phyloP scores from a whole-genome alignment of 2,329 filamentous ascomycete genomes.

The Penicillium digitatum region DNA sequence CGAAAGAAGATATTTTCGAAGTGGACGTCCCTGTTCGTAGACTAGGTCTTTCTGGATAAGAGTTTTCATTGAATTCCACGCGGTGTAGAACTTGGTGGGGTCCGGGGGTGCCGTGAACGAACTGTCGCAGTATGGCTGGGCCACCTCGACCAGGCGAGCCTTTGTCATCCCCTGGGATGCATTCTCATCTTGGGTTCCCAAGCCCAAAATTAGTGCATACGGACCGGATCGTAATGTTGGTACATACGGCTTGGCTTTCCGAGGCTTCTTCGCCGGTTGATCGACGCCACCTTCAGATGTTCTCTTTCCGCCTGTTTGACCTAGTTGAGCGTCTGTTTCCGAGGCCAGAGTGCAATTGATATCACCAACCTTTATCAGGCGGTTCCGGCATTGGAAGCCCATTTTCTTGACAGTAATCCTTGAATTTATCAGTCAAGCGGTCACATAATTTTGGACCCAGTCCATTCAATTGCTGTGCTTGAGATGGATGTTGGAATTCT shows the following conservation, averaged over 20 bases:
- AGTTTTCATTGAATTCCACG: conserved; percentile 80
- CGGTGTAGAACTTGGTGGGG: conserved; percentile 68
- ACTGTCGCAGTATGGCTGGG: conserved; percentile 68
- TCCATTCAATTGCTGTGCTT: conserved; percentile 68
- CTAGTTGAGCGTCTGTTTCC: conserved; percentile 14
- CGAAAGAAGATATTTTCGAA: conserved; percentile 65
- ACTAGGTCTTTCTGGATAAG: conserved; percentile 69
- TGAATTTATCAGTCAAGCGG: conserved; percentile 58
- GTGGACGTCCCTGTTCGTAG: conserved; percentile 64
- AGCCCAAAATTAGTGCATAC: conserved; percentile 67
- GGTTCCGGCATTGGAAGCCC: conserved; percentile 64
- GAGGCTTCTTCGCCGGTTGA: conserved; percentile 53
- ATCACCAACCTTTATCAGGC: conserved; percentile 43
- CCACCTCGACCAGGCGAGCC: conserved; percentile 61
- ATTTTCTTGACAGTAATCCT: conserved; percentile 60
- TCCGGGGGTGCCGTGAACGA: conserved; percentile 68
- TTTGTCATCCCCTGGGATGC: conserved; percentile 61
- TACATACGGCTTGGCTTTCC: conserved; percentile 63
- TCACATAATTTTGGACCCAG: conserved; percentile 69
- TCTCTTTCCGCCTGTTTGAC: conserved; percentile 28
- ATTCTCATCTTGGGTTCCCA: conserved; percentile 58
- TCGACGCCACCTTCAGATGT: conserved; percentile 29
- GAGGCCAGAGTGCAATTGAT: conserved; percentile 3
- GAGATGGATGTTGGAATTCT: conserved; percentile 65
- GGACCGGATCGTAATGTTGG: conserved; percentile 68